Evolutionary conservation across 192 early-diverging fungal species (phyloP), one percentile per base, ranked within the genome.

Genomic region (Endogone sp.): DNA sequence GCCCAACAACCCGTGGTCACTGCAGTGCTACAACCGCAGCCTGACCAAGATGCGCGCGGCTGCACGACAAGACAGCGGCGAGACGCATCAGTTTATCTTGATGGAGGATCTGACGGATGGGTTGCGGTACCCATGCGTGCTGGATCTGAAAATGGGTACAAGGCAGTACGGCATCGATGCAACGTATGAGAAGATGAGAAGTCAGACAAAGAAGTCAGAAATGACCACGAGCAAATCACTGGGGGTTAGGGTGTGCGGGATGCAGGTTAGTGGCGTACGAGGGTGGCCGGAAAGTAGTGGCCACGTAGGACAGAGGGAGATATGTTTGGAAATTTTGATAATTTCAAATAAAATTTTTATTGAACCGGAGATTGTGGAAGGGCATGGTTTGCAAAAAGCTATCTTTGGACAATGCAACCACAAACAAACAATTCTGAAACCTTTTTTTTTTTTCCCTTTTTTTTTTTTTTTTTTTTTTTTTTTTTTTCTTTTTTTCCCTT

Each of bases 61-160:
- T 4, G 27, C 22, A 9, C 3, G 23, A 9, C 59, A 60, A n/a
- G 23, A 26, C 20, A 60, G 27, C 27, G 23, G n/a, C 9, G 20
- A 23, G 59, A 20, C n/a, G 59, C 74, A 73, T 72, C 91, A 97
- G 81, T 99, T 98, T 73, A 88, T 99, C 60, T 76, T 99, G 8
- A 77, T 99, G 78, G 92, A 96, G 67, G 97, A 99, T 78, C 80
- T 99, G 63, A 99, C 97, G 0, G 89, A 92, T 22, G 90, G 91
- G 9, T 79, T 98, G 76, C 82, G 88, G 74, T 88, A 86, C 30
- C 98, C 98, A 0, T 98, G 95, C 70, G 96, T 99, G 21, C 84
- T 99, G 54, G 96, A 99, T 75, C 85, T 99, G 62, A 99, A 99
- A 70, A 99, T 99, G 96, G 98, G 98, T 29, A 97, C 94, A 16